Percentiles rank a stretch among this genome's conserved stretches.
Conservation (phyloP, 352 stramenopile species). For the Phytophthora tubulina region DNA sequence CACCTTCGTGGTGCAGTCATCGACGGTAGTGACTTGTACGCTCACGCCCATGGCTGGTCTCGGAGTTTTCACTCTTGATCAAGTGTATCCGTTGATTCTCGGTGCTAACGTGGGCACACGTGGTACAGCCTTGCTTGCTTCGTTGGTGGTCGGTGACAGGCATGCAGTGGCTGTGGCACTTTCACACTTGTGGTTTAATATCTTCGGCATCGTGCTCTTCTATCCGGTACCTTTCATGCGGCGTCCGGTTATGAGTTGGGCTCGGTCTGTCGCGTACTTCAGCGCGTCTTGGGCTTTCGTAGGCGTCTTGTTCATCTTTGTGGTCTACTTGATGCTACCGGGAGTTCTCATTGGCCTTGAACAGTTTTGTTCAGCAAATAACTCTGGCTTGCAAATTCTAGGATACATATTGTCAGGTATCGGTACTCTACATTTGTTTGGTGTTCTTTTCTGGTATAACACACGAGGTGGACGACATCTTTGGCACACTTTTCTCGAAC, state of each 20-base stretch:
- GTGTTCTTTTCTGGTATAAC: constrained; percentile 48
- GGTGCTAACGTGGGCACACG: constrained; percentile 93
- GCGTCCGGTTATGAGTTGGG: constrained; percentile 71
- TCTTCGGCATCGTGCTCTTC: constrained; percentile 90
- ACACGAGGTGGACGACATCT: constrained; percentile 30
- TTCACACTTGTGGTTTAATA: constrained; percentile 93
- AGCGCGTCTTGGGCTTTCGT: constrained; percentile 61
- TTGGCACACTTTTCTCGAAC: constrained; percentile 52
- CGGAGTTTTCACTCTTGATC: constrained; percentile 86
- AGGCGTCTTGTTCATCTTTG: constrained; percentile 54
- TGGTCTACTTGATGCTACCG: constrained; percentile 53
- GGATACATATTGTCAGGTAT: constrained; percentile 42
- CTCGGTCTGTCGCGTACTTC: constrained; percentile 69
- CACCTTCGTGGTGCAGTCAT: constrained; percentile 91
- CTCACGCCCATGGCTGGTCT: constrained; percentile 90
- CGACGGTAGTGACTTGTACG: constrained; percentile 90
- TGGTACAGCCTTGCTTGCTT: constrained; percentile 85
- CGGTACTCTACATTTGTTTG: constrained; percentile 9
- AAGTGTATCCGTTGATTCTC: constrained; percentile 92
- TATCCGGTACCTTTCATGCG: constrained; percentile 91
- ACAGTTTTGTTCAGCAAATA: constrained; percentile 56
- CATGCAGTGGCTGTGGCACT: constrained; percentile 88
- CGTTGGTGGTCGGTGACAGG: constrained; percentile 79
- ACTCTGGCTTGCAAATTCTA: constrained; percentile 16
- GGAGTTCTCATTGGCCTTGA: constrained; percentile 52